Evolutionary conservation across 2,329 filamentous ascomycete species (phyloP).

Genomic region (Beauveria australis): DNA sequence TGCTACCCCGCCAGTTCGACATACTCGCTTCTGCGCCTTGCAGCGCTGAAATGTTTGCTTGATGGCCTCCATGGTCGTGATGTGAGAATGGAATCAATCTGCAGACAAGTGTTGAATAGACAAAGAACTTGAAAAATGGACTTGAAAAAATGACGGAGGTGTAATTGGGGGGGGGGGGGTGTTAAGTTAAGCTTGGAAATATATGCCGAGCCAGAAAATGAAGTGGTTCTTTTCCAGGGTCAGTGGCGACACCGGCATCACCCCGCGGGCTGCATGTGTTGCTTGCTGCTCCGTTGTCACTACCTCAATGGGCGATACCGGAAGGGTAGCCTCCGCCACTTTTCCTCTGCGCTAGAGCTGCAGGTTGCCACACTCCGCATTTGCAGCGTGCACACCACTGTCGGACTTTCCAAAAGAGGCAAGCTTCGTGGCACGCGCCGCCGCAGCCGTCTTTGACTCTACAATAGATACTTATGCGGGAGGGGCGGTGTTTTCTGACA

Average conservation of each 20-base stretch:
- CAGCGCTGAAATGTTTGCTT: conserved; percentile 52
- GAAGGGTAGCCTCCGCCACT: conserved; percentile 10
- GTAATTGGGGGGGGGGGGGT: not conserved
- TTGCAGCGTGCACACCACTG: not conserved
- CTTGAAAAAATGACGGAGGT: not conserved
- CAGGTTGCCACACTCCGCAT: conserved; percentile 7
- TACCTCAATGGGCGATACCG: conserved; percentile 5
- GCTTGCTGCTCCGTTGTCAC: not conserved
- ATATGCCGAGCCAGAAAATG: not conserved
- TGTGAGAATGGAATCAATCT: not conserved
- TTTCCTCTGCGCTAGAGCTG: conserved; percentile 1
- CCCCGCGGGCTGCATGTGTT: not conserved
- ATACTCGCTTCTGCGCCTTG: conserved; percentile 51
- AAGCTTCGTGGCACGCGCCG: not conserved
- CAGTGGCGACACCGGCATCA: conserved; percentile 5
- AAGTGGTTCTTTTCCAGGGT: not conserved
- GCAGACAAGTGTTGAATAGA: not conserved
- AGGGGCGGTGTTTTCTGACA: no score
- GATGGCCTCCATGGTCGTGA: conserved; percentile 43
- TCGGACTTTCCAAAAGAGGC: conserved; percentile 10
- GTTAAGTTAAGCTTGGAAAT: not conserved
- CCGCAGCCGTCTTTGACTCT: not conserved
- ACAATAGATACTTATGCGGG: no score
- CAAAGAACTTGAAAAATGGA: not conserved
- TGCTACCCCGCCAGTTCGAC: conserved; percentile 19